Evolutionary conservation across 768 basidiomycete genomes (phyloP).

Genomic region (Kwoniella dejecticola): DNA sequence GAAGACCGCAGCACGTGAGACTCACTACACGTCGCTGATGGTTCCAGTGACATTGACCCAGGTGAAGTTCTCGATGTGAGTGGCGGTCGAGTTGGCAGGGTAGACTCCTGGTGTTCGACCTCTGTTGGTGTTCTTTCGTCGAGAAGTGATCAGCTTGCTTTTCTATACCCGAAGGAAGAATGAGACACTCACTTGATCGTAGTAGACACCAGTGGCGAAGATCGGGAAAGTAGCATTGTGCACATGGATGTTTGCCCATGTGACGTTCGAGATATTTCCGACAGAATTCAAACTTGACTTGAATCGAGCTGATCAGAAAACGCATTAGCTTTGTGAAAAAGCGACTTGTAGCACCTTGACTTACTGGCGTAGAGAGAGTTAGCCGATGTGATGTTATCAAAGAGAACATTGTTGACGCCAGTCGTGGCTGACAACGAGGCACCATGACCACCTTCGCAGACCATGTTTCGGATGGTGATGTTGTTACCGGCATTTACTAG

Average conservation of each 20-base stretch:
- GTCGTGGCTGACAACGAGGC: constrained; percentile 23
- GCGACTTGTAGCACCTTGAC: not conserved
- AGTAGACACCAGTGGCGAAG: constrained; percentile 29
- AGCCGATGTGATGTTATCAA: constrained; percentile 22
- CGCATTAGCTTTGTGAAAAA: not conserved
- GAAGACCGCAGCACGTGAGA: not conserved
- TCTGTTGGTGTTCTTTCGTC: constrained; percentile 27
- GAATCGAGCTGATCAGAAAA: constrained; percentile 20
- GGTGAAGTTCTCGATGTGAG: constrained; percentile 27
- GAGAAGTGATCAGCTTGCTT: not conserved
- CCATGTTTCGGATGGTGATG: constrained; percentile 23
- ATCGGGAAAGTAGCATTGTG: constrained; percentile 32
- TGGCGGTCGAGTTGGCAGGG: constrained; percentile 23
- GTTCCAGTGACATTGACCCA: constrained; percentile 29
- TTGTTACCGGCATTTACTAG: constrained; percentile 20
- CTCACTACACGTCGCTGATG: constrained; percentile 27
- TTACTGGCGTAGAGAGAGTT: constrained; percentile 24
- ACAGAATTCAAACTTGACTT: constrained; percentile 26
- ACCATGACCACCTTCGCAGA: constrained; percentile 28
- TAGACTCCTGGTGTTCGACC: constrained; percentile 18
- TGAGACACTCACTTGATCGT: constrained; percentile 16
- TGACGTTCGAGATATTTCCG: constrained; percentile 27
- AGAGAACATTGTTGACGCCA: constrained; percentile 24
- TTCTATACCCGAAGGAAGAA: not conserved
- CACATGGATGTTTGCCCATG: constrained; percentile 31